Base-by-base conservation (phyloP, 1,139 yeast species). In the Arxiozyma bovina region DNA sequence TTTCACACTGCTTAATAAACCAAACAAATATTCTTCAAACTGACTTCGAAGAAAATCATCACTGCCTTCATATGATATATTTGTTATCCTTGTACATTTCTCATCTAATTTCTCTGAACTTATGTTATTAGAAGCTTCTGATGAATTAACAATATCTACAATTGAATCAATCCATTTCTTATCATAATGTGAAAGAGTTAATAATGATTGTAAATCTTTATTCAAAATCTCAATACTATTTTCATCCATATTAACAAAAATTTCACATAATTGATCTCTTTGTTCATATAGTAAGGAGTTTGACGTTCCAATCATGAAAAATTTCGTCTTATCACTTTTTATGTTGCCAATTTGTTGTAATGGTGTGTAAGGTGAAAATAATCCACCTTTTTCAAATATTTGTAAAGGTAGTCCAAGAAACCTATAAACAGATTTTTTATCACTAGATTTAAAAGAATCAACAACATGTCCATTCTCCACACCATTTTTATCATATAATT, bases 281-380 rank as follows among this genome's bases (percentile, higher is more conserved):
- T 85, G 90, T 61, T 85, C 85, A 48, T 87, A 74, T 53, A 93
- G 75, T 50, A 93, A 73, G 42, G 90, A 82, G 69, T 93, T 93
- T 11, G 98, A 90, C 51, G 96, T 85, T 0, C 99, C 99, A 54
- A 89, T 80, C 71, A 89, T 75, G 61, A 82, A 93, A 66, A 82
- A 83, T 54, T 77, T 74, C 0, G 91, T 78, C 48, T 77, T 79
- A 1, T 76, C 74, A 40, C 79, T 77, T 43, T 76, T 77, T 54
- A 93, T 74, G 61, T 87, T 91, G 54, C 85, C 86, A 55, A 93
- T 74, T 66, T 91, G 98, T 69, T 91, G 99, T 53, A 93, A 73
- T 0, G 99, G 96, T 23, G 91, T 79, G 69, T 91, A 93, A 0
- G 99, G 98, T 61, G 87, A 86, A 77, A 95, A 91, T 59, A 91